Evolutionary conservation across 2,329 filamentous ascomycete genomes (phyloP).

Genomic region (Clonostachys chloroleuca): DNA sequence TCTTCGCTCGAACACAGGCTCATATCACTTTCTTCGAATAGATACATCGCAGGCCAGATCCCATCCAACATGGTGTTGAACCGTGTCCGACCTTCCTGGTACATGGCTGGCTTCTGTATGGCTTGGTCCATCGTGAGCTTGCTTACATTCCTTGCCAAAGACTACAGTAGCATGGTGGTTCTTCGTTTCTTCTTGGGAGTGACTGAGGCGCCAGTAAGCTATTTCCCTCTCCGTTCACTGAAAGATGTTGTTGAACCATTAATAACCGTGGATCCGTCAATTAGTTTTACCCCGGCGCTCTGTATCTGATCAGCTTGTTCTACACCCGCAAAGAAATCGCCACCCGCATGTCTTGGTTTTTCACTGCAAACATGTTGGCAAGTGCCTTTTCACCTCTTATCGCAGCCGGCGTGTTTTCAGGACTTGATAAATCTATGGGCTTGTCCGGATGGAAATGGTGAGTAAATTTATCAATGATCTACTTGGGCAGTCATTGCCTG

Average conservation of each 20-base stretch:
- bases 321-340: slow-evolving; percentile 42
- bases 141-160: slow-evolving; percentile 1
- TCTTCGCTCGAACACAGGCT: too few relatives aligned
- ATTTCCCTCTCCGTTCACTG: neutral
- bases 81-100: slow-evolving; percentile 20
- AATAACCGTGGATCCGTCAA: slow-evolving; percentile 23
- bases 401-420: slow-evolving; percentile 41
- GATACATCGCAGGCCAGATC: slow-evolving; percentile 15
- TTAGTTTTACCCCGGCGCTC: slow-evolving; percentile 41
- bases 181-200: slow-evolving; percentile 9
- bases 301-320: slow-evolving; percentile 41
- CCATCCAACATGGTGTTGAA: slow-evolving; percentile 31
- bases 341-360: slow-evolving; percentile 51
- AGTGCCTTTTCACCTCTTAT: slow-evolving; percentile 46
- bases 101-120: slow-evolving; percentile 13
- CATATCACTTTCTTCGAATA: slow-evolving; percentile 6
- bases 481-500: slow-evolving; percentile 18
- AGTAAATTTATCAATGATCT: slow-evolving; percentile 55
- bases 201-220: slow-evolving; percentile 5
- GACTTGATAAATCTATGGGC: slow-evolving; percentile 38
- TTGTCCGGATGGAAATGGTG: slow-evolving; percentile 58
- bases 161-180: slow-evolving; percentile 3
- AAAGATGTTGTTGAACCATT: slow-evolving; percentile 11
- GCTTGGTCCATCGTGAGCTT: slow-evolving; percentile 7
- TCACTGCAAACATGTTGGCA: slow-evolving; percentile 51